Percentiles rank a stretch among this genome's conserved stretches.
These are phyloP conservation scores for Malus fusca DNA, from an alignment of 306 rosid species.

Conservation along the genomic window DNA sequence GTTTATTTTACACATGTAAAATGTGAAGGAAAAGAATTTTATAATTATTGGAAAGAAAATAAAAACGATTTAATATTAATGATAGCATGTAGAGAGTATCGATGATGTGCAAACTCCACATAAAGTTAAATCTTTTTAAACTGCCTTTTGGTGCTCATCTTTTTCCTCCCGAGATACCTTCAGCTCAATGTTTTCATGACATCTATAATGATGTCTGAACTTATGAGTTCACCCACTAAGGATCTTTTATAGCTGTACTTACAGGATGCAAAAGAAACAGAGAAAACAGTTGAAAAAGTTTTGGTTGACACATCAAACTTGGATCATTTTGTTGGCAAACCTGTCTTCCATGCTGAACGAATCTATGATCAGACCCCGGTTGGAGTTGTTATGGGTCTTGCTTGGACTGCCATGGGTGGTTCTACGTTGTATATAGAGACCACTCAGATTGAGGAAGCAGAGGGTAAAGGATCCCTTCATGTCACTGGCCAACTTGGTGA, in stretches of 20 bases:
- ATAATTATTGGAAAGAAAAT: neutral
- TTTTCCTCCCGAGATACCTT: neutral
- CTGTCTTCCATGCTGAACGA: conserved; percentile 94
- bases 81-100: neutral
- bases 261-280: conserved; percentile 46
- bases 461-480: conserved; percentile 70
- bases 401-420: conserved; percentile 99
- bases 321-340: conserved; percentile 78
- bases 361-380: conserved; percentile 73
- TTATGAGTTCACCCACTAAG: conserved; percentile 5
- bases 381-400: conserved; percentile 99
- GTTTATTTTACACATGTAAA: neutral
- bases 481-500: conserved; percentile 95
- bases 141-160: neutral
- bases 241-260: conserved; percentile 4
- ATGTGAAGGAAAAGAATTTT: neutral
- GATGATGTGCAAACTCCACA: neutral
- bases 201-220: neutral
- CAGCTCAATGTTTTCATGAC: neutral
- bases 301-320: conserved; percentile 56
- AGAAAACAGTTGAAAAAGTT: conserved; percentile 38
- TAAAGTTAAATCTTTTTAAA: neutral
- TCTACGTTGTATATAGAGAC: conserved; percentile 93
- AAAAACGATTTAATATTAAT: neutral
- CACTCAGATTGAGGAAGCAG: conserved; percentile 63